Evolutionary conservation across 208 protist species (phyloP), one percentile per base, ranked within the genome.

Genomic region (Lotmaria passim): DNA sequence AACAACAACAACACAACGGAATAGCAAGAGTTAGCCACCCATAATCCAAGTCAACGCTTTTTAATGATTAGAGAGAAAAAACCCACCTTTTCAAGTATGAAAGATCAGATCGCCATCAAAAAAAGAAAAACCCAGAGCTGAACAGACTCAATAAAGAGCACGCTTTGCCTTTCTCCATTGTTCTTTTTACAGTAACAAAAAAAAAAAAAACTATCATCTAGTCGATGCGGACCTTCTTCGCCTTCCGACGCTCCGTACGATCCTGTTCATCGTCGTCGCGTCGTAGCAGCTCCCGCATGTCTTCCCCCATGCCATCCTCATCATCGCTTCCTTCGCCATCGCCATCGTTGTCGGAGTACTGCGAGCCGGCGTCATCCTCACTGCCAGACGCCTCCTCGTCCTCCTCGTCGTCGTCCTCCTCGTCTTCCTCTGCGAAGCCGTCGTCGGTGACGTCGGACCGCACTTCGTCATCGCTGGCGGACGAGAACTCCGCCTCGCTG

Each of bases 151-250:
- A n/a, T n/a, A n/a, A n/a, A n/a, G n/a, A n/a, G n/a, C n/a, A n/a
- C n/a, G n/a, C n/a, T n/a, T n/a, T n/a, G n/a, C n/a, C n/a, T n/a
- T n/a, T n/a, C n/a, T n/a, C n/a, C n/a, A n/a, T n/a, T n/a, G n/a
- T n/a, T n/a, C n/a, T n/a, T 51, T 26, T 51, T 46, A n/a, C 3
- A 33, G 5, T 23, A 15, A 17, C 39, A 34, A 17, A 48, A 6
- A 7, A 7, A 10, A 17, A 26, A 46, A 24, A 34, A 2, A 33
- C 52, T 23, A 41, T 51, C 11, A 34, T 28, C 77, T 69, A 75
- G 56, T 86, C 81, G 44, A 83, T 65, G 80, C 82, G 83, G 62
- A 91, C 68, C 62, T 86, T 78, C 65, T 85, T 88, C 59, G 84
- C 17, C 52, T 86, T 75, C 31, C 71, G 81, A 23, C 68, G 72